Evolutionary conservation across 2,329 filamentous ascomycete genomes (phyloP).

Genomic region (Fusarium neocosmosporiellum): DNA sequence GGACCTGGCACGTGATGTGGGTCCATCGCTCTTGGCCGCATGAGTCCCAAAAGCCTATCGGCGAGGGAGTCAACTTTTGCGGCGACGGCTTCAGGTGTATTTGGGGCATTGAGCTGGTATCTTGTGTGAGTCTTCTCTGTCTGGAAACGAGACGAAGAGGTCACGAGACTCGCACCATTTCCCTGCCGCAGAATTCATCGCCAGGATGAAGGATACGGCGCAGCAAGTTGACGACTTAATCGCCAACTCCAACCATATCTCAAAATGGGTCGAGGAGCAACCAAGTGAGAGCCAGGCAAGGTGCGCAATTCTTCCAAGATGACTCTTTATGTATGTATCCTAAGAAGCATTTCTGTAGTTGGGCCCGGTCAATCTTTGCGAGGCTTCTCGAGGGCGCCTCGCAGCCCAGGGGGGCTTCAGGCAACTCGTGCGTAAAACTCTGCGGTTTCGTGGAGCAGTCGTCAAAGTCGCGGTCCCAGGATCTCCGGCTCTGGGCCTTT

Average conservation of each 20-base stretch:
- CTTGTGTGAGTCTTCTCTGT: not conserved
- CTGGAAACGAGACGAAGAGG: constrained; percentile 1
- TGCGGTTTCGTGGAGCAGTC: constrained; percentile 72
- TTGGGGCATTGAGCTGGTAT: constrained; percentile 3
- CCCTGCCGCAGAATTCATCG: not conserved
- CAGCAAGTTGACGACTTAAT: constrained; percentile 48
- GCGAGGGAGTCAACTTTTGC: constrained; percentile 11
- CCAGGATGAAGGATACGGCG: constrained; percentile 40
- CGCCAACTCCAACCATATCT: constrained; percentile 50
- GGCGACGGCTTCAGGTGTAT: constrained; percentile 14
- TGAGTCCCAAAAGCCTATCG: constrained; percentile 20
- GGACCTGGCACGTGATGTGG: constrained; percentile 46
- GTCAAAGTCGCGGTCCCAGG: constrained; percentile 59
- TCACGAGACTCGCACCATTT: not conserved
- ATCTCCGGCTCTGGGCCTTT: constrained; percentile 63
- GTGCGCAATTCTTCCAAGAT: constrained; percentile 46
- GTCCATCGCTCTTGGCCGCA: not conserved
- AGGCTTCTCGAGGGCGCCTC: constrained; percentile 61
- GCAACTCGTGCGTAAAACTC: constrained; percentile 67
- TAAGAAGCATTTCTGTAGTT: constrained; percentile 37
- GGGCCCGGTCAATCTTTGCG: constrained; percentile 57
- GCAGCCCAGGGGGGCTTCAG: constrained; percentile 66
- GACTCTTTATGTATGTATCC: constrained; percentile 29
- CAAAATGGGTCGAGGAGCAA: constrained; percentile 58
- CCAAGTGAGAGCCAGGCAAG: constrained; percentile 47